phyloP scores from a whole-genome alignment of 164 flowering plant species.

The Echeveria elegans region DNA sequence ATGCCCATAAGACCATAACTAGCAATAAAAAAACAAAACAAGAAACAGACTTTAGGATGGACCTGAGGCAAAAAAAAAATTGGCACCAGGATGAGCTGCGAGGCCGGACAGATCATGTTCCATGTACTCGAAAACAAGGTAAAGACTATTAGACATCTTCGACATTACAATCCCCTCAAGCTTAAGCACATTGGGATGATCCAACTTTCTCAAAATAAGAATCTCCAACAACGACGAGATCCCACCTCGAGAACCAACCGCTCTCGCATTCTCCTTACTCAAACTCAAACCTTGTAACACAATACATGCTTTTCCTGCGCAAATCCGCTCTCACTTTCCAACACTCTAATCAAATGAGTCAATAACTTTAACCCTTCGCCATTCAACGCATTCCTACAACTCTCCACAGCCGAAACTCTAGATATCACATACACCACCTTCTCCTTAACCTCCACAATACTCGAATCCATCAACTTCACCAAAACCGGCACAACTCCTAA shows the following conservation, averaged over 20 bases:
- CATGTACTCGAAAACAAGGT: too few relatives aligned
- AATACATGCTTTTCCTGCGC: conserved; percentile 73
- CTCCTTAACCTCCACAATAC: conserved; percentile 53
- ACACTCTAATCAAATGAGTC: conserved; percentile 59
- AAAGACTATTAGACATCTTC: too few relatives aligned
- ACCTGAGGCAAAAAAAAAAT: too few relatives aligned
- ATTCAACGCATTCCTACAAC: conserved; percentile 50
- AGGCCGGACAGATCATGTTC: too few relatives aligned
- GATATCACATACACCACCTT: conserved; percentile 62
- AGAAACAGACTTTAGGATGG: too few relatives aligned
- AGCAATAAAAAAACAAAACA: too few relatives aligned
- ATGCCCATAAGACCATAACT: too few relatives aligned
- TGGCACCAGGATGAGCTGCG: too few relatives aligned
- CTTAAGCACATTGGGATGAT: too few relatives aligned
- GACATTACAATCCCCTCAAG: too few relatives aligned
- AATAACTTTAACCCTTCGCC: conserved; percentile 71
- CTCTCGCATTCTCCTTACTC: conserved; percentile 74
- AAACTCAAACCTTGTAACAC: conserved; percentile 56
- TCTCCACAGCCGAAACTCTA: conserved; percentile 60
- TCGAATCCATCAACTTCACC: conserved; percentile 54
- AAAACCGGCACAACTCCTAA: conserved; percentile 81
- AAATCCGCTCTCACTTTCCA: conserved; percentile 76
- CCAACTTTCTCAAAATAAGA: too few relatives aligned
- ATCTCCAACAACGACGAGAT: conserved; percentile 70
- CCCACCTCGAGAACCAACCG: conserved; percentile 72